Conservation (phyloP, 306 rosid species). For the Datisca glomerata region DNA sequence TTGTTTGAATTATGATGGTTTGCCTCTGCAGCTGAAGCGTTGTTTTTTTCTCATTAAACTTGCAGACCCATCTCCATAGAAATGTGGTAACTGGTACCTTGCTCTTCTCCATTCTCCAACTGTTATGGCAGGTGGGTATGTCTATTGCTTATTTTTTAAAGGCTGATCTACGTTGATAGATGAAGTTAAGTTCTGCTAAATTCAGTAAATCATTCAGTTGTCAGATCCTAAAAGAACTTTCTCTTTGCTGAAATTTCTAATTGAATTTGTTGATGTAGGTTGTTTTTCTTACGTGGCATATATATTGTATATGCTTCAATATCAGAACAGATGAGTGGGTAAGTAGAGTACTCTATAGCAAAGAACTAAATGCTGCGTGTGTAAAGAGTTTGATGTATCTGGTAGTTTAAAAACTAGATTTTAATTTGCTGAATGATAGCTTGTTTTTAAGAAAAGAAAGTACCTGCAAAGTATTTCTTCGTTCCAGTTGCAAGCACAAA, state of each 20-base stretch:
- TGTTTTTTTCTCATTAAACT: neutral
- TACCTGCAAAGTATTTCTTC: too few relatives aligned
- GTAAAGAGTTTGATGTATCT: neutral
- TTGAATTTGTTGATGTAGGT: conserved; percentile 8
- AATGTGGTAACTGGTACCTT: conserved; percentile 25
- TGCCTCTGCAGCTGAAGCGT: conserved; percentile 6
- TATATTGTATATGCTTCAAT: conserved; percentile 28
- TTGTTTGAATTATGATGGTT: neutral
- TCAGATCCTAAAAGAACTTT: neutral
- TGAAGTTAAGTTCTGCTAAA: conserved; percentile 1
- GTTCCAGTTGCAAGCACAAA: too few relatives aligned
- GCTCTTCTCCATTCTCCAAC: conserved; percentile 28
- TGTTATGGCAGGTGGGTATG: conserved; percentile 32
- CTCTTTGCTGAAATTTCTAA: neutral
- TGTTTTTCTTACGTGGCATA: conserved; percentile 30
- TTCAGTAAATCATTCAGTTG: neutral
- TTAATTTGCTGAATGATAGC: too few relatives aligned
- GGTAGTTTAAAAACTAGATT: too few relatives aligned
- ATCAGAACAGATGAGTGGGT: conserved; percentile 53
- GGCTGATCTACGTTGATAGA: neutral
- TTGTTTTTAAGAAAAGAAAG: too few relatives aligned
- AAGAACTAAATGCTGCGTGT: neutral
- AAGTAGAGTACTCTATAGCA: too few relatives aligned
- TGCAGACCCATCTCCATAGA: conserved; percentile 21
- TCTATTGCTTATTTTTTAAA: neutral